Conservation (phyloP, 2,329 filamentous ascomycete species). For the Cryphonectria japonica region DNA sequence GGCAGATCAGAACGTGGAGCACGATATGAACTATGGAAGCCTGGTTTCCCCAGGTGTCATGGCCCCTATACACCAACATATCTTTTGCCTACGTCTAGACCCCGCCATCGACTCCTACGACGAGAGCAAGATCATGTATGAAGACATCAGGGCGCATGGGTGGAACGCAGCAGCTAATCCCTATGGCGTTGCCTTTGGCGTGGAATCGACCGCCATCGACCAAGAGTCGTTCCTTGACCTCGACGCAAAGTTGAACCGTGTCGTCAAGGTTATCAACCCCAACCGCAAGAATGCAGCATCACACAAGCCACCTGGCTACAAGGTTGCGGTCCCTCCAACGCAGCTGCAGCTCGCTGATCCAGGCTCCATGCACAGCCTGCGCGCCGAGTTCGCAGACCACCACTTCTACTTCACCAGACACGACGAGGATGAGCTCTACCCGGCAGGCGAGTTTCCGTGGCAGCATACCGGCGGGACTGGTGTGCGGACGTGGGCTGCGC, state of each 20-base stretch:
- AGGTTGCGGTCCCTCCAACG: slow-evolving; percentile 54
- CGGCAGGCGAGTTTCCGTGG: slow-evolving; percentile 63
- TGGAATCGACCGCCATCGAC: slow-evolving; percentile 9
- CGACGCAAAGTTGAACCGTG: slow-evolving; percentile 12
- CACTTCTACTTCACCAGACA: slow-evolving; percentile 61
- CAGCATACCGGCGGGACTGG: slow-evolving; percentile 52
- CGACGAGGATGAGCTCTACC: slow-evolving; percentile 61
- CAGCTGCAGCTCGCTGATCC: slow-evolving; percentile 60
- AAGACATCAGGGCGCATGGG: slow-evolving; percentile 47
- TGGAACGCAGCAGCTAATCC: slow-evolving; percentile 15
- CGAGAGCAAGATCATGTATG: slow-evolving; percentile 55
- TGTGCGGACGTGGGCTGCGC: slow-evolving; percentile 49
- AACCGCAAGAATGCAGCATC: slow-evolving; percentile 54
- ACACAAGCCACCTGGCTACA: slow-evolving; percentile 53
- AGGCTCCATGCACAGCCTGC: slow-evolving; percentile 58
- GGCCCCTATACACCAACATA: slow-evolving; percentile 62
- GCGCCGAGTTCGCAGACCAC: slow-evolving; percentile 61
- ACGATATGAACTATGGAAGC: slow-evolving; percentile 29
- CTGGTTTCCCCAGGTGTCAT: slow-evolving; percentile 57
- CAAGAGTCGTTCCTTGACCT: slow-evolving; percentile 11
- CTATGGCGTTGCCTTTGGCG: slow-evolving; percentile 14
- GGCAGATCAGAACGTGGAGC: slow-evolving; percentile 44
- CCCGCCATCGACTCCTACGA: slow-evolving; percentile 58
- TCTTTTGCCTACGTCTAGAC: slow-evolving; percentile 58
- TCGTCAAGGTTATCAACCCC: slow-evolving; percentile 49